A percentile compares a stretch with the other conserved stretches of the same genome.
These are phyloP conservation scores for Apocynum venetum DNA, from an alignment of 257 asterid genomes.

Conservation along the genomic window DNA sequence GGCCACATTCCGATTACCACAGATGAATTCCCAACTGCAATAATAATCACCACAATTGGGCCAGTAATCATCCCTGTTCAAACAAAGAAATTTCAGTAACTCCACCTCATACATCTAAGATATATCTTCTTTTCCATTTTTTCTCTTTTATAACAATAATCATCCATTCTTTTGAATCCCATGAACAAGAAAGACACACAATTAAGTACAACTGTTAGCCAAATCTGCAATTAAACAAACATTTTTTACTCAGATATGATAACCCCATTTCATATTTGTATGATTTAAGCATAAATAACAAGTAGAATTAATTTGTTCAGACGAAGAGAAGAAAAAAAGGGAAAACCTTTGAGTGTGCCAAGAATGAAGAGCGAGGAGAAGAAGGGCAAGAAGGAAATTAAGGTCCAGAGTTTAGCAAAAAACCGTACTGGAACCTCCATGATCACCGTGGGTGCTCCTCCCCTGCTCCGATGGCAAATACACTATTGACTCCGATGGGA, in stretches of 20 bases:
- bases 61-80: slow-evolving; percentile 62
- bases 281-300: background rate
- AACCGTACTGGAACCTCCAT: slow-evolving; percentile 87
- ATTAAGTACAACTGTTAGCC: background rate
- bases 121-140: too few species aligned
- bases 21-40: slow-evolving; percentile 64
- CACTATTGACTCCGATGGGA: too few species aligned
- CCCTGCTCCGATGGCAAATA: background rate
- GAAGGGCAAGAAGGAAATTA: slow-evolving; percentile 76
- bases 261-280: background rate
- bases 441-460: background rate
- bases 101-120: background rate
- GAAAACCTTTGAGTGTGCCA: slow-evolving; percentile 65
- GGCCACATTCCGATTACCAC: slow-evolving; percentile 83
- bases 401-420: slow-evolving; percentile 67
- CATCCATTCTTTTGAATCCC: background rate
- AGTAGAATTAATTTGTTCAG: background rate
- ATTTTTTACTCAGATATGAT: background rate
- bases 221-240: background rate
- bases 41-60: slow-evolving; percentile 39
- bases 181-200: background rate
- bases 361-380: slow-evolving; percentile 65
- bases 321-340: background rate
- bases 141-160: background rate
- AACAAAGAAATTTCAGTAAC: slow-evolving; percentile 17